Evolutionary conservation across 306 rosid species (phyloP), one percentile per base, ranked within the genome.

Genomic region (Castanopsis chinensis): DNA sequence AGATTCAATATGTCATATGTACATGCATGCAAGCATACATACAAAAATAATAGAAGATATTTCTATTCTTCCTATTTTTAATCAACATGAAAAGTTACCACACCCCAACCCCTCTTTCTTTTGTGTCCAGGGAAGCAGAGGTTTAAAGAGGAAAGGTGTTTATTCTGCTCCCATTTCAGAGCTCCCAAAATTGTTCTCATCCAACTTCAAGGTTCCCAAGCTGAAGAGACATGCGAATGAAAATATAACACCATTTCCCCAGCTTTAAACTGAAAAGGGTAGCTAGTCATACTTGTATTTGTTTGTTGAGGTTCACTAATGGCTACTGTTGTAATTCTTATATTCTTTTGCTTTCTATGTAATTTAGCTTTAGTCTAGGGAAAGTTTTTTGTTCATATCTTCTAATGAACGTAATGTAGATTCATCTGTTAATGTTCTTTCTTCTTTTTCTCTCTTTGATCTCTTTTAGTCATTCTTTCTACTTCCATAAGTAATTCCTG

Each of bases 131-230:
- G 88, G 82, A 65, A 63, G 56, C 37, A 80, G 69, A 78, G 58
- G 86, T 57, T 82, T 72, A 65, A 94, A 94, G 91, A 90, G 96
- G 89, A 88, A 92, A 77, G 83, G 69, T 51, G 69, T 52, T 18
- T 75, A 82, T 9, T 85, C n/a, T 67, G 43, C 64, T 41, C 78
- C 76, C 55, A 19, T 59, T 49, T 79, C 77, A 0, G 84, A 43
- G 65, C 83, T 92, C 52, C 93, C 96, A 21, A 92, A 88, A 72
- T 82, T 92, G 77, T 90, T 94, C 86, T 75, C 96, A n/a, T 79
- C 93, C 68, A 33, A 80, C 71, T 90, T 94, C 80, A 92, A 86
- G 88, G 90, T 91, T 87, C 98, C 96, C 56, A 94, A 94, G 83
- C 65, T 94, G 85, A 94, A 91, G 94, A 72, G 73, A 41, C 57